These are phyloP conservation scores for Condylostoma magnum DNA, from an alignment of 169 alveolate genomes.

Conservation along the genomic window DNA sequence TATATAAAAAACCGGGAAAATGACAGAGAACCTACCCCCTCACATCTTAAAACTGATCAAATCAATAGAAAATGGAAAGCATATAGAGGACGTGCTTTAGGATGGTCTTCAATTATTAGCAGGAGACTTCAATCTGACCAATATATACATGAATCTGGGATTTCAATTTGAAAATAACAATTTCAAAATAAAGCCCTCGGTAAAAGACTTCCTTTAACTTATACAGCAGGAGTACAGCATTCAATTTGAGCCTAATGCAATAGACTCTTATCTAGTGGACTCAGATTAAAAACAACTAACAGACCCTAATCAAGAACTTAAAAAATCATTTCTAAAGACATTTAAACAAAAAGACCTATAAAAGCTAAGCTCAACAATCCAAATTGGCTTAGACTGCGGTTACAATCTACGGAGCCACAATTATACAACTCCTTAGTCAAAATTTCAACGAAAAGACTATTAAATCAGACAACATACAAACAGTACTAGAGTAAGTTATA, in stretches of 20 bases:
- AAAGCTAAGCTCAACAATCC: not conserved
- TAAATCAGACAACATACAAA: not conserved
- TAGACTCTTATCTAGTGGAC: slow-evolving; percentile 4
- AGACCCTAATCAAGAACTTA: not conserved
- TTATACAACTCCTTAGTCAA: not conserved
- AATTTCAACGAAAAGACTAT: not conserved
- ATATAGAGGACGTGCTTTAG: not conserved
- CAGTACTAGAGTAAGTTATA: slow-evolving; percentile 14
- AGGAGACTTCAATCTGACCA: not conserved
- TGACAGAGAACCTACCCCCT: slow-evolving; percentile 18
- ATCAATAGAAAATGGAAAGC: not conserved
- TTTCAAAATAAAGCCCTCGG: not conserved
- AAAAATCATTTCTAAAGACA: not conserved
- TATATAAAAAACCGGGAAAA: no score
- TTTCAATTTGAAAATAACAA: not conserved
- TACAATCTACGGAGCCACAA: not conserved
- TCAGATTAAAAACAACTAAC: not conserved
- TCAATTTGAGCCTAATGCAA: not conserved
- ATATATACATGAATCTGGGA: slow-evolving; percentile 13
- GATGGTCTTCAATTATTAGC: not conserved
- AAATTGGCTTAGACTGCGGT: slow-evolving; percentile 11
- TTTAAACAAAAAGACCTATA: not conserved
- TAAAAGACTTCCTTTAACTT: not conserved
- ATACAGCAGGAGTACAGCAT: slow-evolving; percentile 15
- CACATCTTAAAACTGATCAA: not conserved